Percentiles rank a stretch among this genome's conserved stretches.
These are phyloP conservation scores for Candida methanosorbosa DNA, from an alignment of 805 yeast species.

Conservation along the genomic window DNA sequence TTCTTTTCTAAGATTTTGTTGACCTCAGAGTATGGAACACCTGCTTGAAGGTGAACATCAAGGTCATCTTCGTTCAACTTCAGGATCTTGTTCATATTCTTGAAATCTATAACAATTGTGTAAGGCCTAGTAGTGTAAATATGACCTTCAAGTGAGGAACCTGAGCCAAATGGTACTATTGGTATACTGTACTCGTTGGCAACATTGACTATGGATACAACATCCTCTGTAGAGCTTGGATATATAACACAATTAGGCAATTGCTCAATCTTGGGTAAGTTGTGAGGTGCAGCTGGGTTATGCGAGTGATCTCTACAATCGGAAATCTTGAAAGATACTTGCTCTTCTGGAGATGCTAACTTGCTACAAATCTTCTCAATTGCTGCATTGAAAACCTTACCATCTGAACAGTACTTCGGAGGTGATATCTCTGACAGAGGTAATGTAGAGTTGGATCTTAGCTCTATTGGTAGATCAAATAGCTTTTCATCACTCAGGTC, in stretches of 20 bases:
- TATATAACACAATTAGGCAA: conserved; percentile 28
- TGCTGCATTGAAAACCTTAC: background rate
- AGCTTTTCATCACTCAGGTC: no score
- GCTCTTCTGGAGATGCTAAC: background rate
- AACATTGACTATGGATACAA: conserved; percentile 26
- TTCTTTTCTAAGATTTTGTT: conserved; percentile 25
- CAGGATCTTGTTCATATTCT: conserved; percentile 26
- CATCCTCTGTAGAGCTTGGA: conserved; percentile 28
- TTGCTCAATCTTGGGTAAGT: conserved; percentile 22
- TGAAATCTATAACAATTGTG: conserved; percentile 26
- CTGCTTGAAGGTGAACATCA: conserved; percentile 36
- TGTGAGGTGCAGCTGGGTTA: conserved; percentile 28
- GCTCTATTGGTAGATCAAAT: no score
- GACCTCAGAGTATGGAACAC: conserved; percentile 37
- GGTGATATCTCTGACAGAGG: background rate
- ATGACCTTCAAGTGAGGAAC: conserved; percentile 37
- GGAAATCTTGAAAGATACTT: background rate
- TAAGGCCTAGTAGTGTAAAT: conserved; percentile 29
- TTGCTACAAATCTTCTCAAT: background rate
- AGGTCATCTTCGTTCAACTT: conserved; percentile 32
- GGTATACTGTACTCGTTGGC: conserved; percentile 28
- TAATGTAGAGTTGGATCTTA: no score
- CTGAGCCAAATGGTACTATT: conserved; percentile 33
- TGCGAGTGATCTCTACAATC: conserved; percentile 4
- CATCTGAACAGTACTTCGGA: conserved; percentile 1